phyloP scores from a whole-genome alignment of 495 filamentous ascomycete species.

The Penicillium ochrochloron region DNA sequence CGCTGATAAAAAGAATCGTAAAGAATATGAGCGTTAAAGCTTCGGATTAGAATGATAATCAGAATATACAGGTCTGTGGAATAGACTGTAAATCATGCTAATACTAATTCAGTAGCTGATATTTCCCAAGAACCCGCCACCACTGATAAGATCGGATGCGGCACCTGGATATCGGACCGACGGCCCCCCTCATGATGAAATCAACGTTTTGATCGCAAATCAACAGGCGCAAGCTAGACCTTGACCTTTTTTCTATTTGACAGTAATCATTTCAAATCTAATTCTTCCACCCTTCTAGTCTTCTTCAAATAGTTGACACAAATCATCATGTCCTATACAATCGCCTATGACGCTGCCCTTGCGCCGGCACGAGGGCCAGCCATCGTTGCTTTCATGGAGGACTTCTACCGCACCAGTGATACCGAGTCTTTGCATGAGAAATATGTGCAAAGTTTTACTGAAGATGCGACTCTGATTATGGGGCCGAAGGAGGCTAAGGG shows the following conservation, averaged over 20 bases:
- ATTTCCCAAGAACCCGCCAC: not conserved
- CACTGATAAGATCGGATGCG: constrained; percentile 34
- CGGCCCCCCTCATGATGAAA: constrained; percentile 23
- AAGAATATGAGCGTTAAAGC: not conserved
- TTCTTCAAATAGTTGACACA: constrained; percentile 3
- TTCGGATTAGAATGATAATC: not conserved
- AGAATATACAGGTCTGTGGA: too few relatives aligned
- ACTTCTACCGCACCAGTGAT: constrained; percentile 64
- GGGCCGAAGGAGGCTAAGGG: constrained; percentile 56
- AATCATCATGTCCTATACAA: constrained; percentile 45
- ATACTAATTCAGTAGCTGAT: not conserved
- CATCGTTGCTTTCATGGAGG: constrained; percentile 55
- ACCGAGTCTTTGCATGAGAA: constrained; percentile 58
- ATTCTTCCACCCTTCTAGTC: constrained; percentile 1
- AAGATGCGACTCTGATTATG: constrained; percentile 61
- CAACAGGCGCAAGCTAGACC: not conserved
- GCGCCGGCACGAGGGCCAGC: constrained; percentile 37
- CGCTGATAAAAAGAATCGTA: not conserved
- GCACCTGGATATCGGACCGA: constrained; percentile 23
- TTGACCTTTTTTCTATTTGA: not conserved
- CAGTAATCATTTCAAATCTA: not conserved
- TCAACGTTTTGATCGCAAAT: constrained; percentile 10
- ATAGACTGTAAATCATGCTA: too few relatives aligned
- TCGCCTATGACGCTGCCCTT: constrained; percentile 37
- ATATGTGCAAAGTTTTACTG: constrained; percentile 60